A percentile compares a stretch with the other conserved stretches of the same genome.
Conservation (phyloP, 805 yeast genomes). For the Blastobotrys attinorum region DNA sequence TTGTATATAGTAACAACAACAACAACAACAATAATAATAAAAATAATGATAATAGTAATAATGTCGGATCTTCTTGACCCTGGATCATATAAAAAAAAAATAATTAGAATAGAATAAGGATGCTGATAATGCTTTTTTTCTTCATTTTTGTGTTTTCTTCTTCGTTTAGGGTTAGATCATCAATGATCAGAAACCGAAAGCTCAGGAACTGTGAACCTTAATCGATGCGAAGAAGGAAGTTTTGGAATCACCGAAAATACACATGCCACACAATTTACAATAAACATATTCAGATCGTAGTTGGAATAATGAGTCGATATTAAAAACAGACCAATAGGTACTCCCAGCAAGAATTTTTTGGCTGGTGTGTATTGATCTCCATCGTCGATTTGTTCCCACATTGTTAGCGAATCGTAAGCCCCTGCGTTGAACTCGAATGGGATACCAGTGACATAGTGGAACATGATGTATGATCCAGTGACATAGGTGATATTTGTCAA, state of each 20-base stretch:
- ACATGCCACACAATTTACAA: slow-evolving; percentile 74
- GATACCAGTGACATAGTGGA: slow-evolving; percentile 92
- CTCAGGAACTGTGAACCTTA: slow-evolving; percentile 26
- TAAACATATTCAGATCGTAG: slow-evolving; percentile 71
- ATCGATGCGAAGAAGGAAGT: slow-evolving; percentile 47
- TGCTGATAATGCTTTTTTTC: no score
- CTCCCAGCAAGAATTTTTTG: slow-evolving; percentile 83
- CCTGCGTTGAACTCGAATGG: slow-evolving; percentile 97
- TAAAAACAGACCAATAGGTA: slow-evolving; percentile 84
- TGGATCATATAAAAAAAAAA: no score
- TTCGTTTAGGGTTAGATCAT: no score
- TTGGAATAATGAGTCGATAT: slow-evolving; percentile 84
- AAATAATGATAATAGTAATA: no score
- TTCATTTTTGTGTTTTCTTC: no score
- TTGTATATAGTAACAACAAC: no score
- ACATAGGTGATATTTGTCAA: slow-evolving; percentile 85
- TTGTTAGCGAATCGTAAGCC: slow-evolving; percentile 88
- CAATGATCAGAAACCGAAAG: not conserved
- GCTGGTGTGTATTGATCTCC: slow-evolving; percentile 98
- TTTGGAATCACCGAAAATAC: slow-evolving; percentile 86
- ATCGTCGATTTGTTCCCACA: slow-evolving; percentile 97
- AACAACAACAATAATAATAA: no score
- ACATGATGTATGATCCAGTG: slow-evolving; percentile 90
- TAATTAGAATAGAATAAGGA: no score
- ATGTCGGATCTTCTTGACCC: no score